These are phyloP conservation scores for Saccharomycopsis sp. DNA, from an alignment of 805 yeast species.

Conservation along the genomic window DNA sequence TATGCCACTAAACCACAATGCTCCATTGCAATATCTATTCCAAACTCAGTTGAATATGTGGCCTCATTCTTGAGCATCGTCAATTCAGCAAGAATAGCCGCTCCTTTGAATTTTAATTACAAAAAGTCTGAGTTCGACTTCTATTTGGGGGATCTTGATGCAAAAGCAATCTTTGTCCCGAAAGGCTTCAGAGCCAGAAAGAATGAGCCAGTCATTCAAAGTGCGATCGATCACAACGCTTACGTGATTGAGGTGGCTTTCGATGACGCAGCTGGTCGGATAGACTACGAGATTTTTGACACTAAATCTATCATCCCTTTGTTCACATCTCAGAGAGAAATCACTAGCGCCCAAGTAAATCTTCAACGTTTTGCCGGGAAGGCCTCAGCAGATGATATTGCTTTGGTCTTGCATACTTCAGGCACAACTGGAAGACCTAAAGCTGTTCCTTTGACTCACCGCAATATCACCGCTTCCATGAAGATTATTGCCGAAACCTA, in stretches of 20 bases:
- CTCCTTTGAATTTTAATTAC: conserved; percentile 61
- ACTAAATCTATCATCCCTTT: conserved; percentile 21
- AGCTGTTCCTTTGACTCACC: conserved; percentile 63
- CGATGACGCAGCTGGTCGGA: conserved; percentile 31
- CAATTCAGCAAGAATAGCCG: conserved; percentile 48
- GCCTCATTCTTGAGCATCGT: conserved; percentile 49
- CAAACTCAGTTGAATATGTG: conserved; percentile 52
- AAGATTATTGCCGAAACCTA: conserved; percentile 52
- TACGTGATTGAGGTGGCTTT: conserved; percentile 46
- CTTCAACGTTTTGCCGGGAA: conserved; percentile 31
- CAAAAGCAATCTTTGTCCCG: conserved; percentile 51
- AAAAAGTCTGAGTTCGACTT: conserved; percentile 54
- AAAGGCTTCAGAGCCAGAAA: conserved; percentile 31
- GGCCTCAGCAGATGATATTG: conserved; percentile 44
- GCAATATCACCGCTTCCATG: conserved; percentile 52
- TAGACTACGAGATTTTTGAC: conserved; percentile 32
- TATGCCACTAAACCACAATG: conserved; percentile 29
- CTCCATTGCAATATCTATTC: conserved; percentile 49
- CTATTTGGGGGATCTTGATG: conserved; percentile 51
- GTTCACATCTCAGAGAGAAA: neutral
- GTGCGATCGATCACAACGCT: conserved; percentile 41
- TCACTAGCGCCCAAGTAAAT: neutral
- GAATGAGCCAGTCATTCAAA: conserved; percentile 31
- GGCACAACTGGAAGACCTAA: conserved; percentile 75
- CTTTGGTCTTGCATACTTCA: conserved; percentile 60